Conservation (phyloP, 148 eudicot species). For the Gaultheria prostrata region DNA sequence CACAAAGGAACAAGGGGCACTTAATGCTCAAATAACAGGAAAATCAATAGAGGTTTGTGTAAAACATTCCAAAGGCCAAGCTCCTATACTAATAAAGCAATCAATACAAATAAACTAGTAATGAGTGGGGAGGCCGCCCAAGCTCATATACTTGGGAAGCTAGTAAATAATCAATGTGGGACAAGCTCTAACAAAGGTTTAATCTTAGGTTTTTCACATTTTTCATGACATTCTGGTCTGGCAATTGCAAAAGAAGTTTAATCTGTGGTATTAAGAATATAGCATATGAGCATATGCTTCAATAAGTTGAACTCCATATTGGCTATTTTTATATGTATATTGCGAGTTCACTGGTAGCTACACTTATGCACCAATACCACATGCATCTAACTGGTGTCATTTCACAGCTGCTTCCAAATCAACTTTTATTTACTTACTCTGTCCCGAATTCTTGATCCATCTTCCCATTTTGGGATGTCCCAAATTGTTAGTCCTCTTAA, state of each 20-base stretch:
- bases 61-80: background rate
- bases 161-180: background rate
- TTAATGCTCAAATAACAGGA: background rate
- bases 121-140: background rate
- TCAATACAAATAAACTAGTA: background rate
- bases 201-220: background rate
- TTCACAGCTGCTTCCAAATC: background rate
- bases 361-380: background rate
- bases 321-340: conserved; percentile 2
- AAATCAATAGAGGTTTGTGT: background rate
- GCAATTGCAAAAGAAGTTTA: background rate
- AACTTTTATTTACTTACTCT: background rate
- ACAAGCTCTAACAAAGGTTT: background rate
- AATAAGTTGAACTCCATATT: background rate
- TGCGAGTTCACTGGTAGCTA: conserved; percentile 9
- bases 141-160: background rate
- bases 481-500: background rate
- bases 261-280: background rate
- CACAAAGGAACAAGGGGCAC: conserved; percentile 1
- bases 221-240: background rate
- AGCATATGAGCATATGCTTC: background rate
- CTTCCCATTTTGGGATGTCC: background rate
- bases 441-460: background rate
- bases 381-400: background rate
- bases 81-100: background rate